Percentiles rank a stretch among this genome's conserved stretches.
These are phyloP conservation scores for Phaseolus lunatus DNA, from an alignment of 306 rosid species.

Conservation along the genomic window DNA sequence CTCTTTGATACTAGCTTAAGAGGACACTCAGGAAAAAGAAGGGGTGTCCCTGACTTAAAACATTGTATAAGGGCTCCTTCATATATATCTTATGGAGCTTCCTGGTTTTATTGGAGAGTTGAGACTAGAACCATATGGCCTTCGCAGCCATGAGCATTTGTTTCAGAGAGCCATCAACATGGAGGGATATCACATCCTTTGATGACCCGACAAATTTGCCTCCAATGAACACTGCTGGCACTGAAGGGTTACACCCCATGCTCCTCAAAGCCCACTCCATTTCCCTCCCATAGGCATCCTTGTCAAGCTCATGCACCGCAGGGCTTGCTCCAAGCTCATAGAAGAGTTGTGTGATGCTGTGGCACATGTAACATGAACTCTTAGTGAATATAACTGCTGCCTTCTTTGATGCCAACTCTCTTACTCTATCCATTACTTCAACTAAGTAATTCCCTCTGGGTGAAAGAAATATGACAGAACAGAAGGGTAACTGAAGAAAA, in stretches of 20 bases:
- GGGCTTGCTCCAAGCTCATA: constrained; percentile 97
- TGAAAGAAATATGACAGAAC: constrained; percentile 8
- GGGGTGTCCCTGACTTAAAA: constrained; percentile 46
- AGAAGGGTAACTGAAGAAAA: constrained; percentile 13
- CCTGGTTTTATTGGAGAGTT: background rate
- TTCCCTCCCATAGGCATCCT: constrained; percentile 74
- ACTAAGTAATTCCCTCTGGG: background rate
- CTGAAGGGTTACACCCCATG: constrained; percentile 87
- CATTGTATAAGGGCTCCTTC: constrained; percentile 38
- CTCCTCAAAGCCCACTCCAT: constrained; percentile 87
- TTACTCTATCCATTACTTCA: constrained; percentile 77
- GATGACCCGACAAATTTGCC: constrained; percentile 91
- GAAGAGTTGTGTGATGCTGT: constrained; percentile 85
- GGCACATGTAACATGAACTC: constrained; percentile 98
- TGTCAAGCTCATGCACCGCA: constrained; percentile 90
- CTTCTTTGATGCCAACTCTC: constrained; percentile 85
- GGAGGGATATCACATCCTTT: constrained; percentile 90
- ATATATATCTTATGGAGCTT: constrained; percentile 26
- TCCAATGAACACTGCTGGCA: constrained; percentile 98
- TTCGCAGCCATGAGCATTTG: constrained; percentile 93
- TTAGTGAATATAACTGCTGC: constrained; percentile 95
- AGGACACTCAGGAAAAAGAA: constrained; percentile 60
- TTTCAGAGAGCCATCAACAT: constrained; percentile 91
- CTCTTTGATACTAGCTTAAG: constrained; percentile 38
- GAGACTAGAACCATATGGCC: constrained; percentile 89